Conservation (phyloP, 257 asterid species). For the Solanum sparsipilum region DNA sequence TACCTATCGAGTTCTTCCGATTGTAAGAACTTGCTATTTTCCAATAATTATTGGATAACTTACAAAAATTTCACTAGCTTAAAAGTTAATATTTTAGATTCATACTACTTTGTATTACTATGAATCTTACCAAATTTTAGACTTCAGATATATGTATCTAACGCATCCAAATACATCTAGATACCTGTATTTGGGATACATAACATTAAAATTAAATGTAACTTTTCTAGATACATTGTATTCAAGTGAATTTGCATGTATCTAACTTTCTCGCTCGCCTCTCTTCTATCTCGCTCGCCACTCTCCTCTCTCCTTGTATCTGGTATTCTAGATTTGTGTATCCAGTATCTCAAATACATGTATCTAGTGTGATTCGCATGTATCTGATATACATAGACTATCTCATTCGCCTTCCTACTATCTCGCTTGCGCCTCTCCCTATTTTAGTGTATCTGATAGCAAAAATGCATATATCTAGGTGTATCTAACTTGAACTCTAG, state of each 20-base stretch:
- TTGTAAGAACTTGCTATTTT: conserved; percentile 48
- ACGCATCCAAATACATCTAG: not conserved
- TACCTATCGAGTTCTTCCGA: conserved; percentile 48
- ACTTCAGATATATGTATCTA: too few species aligned
- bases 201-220: too few species aligned
- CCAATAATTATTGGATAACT: conserved; percentile 19
- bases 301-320: not conserved
- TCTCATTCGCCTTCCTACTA: not conserved
- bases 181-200: too few species aligned
- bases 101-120: not conserved
- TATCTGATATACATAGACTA: not conserved
- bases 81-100: not conserved
- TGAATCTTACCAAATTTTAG: not conserved
- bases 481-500: not conserved
- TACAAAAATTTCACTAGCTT: too few species aligned
- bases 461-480: too few species aligned
- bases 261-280: not conserved
- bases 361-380: not conserved
- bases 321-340: not conserved
- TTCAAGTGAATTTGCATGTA: not conserved
- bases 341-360: too few species aligned
- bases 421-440: fast-evolving
- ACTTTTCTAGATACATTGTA: too few species aligned
- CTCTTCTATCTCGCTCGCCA: not conserved
- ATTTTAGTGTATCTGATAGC: not conserved